Conservation (phyloP, 2,329 filamentous ascomycete species). For the Diplodia corticola region DNA sequence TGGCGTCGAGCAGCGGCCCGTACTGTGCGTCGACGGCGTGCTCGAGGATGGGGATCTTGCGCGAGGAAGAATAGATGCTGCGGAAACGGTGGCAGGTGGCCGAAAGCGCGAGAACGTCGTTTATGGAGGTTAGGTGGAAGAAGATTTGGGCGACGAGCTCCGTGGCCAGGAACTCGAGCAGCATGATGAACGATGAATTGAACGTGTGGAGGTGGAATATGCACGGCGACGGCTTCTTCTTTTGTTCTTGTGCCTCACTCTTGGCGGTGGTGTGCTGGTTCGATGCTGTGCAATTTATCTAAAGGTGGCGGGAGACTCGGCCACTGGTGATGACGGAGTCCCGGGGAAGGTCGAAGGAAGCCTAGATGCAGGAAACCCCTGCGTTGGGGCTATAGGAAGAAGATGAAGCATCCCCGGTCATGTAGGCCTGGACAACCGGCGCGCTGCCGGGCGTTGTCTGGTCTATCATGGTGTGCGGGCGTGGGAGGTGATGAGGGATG, state of each 20-base stretch:
- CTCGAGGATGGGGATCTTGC: conserved; percentile 56
- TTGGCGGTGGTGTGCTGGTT: background rate
- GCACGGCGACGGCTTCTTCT: background rate
- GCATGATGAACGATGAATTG: conserved; percentile 46
- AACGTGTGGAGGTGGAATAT: background rate
- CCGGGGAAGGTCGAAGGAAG: conserved; percentile 28
- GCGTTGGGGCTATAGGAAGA: conserved; percentile 54
- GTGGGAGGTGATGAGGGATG: conserved; percentile 29
- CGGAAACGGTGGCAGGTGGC: conserved; percentile 57
- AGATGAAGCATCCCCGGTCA: conserved; percentile 32
- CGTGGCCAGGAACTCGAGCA: conserved; percentile 56
- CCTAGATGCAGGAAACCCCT: conserved; percentile 51
- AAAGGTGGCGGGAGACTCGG: conserved; percentile 9
- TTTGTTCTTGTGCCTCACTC: conserved; percentile 1
- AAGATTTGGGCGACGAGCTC: conserved; percentile 61
- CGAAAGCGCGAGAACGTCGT: conserved; percentile 56
- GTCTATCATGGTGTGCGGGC: conserved; percentile 34
- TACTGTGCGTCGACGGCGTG: conserved; percentile 56
- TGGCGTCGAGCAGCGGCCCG: conserved; percentile 59
- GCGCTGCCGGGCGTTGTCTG: conserved; percentile 29
- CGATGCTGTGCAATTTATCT: conserved; percentile 14
- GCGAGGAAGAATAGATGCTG: conserved; percentile 53
- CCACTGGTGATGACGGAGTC: conserved; percentile 2
- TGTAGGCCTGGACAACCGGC: conserved; percentile 30
- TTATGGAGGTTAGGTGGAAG: conserved; percentile 53